Base-by-base conservation (phyloP, 2,329 filamentous ascomycete genomes). In the Fusarium mexicanum region DNA sequence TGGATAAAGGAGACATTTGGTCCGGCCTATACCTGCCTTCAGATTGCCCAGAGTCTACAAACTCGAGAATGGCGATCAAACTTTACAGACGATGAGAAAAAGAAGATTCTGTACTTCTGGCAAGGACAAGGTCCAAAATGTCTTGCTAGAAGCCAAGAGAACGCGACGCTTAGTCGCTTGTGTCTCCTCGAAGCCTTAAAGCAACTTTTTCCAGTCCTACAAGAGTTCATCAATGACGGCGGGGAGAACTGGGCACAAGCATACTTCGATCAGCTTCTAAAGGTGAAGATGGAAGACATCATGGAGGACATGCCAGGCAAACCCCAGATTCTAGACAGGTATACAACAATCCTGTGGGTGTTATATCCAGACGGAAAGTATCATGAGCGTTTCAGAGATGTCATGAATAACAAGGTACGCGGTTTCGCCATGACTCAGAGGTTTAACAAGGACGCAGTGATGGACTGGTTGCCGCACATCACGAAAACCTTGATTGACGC, bases 151-250 rank as follows among this genome's bases (percentile, higher is more conserved):
- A 13, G 33, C 13, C 33, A 5, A 35, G 41, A 44, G 10, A 44
- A 24, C 17, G 22, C n/a, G n/a, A 24, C 10, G 7, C n/a, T 44
- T 5, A 24, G 12, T 1, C n/a, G n/a, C 0, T 4, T 44, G 16
- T 44, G 41, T 22, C 41, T 44, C n/a, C 41, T 44, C 1, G 41
- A 44, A 44, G n/a, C 41, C 9, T 44, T 44, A 6, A 44, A 44
- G 8, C 41, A 44, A 24, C n/a, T 18, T 8, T 24, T 44, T 1
- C 41, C 41, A 9, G 16, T 44, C 16, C 16, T 44, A 4, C 41
- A 18, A 1, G 17, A 18, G 8, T 44, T 44, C 26, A 24, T 44
- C 16, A 44, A 44, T 44, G 16, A 44, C 10, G 41, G 16, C n/a
- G 16, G 16, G 16, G n/a, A 44, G 41, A 44, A 44, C 16, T 44